Evolutionary conservation across 208 protist genomes (phyloP).

Genomic region (Endotrypanum monterogeii): DNA sequence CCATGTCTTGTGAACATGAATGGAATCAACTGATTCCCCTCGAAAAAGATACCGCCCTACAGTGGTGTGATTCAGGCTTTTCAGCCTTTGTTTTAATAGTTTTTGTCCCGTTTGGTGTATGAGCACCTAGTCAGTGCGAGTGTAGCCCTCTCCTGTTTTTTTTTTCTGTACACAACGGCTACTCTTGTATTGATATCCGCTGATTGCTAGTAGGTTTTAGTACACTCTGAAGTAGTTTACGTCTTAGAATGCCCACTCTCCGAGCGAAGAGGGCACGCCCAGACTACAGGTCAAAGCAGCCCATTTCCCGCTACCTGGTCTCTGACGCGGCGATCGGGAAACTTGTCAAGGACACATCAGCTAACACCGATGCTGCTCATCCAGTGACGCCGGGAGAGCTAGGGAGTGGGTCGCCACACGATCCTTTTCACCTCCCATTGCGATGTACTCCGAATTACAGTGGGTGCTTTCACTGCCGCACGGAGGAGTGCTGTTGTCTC

Average conservation of each 20-base stretch:
- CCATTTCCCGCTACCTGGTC: conserved; percentile 44
- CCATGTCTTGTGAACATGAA: not conserved
- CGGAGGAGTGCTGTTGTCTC: conserved; percentile 50
- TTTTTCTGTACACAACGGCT: too few relatives aligned
- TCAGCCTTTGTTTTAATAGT: conserved; percentile 29
- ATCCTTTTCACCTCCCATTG: conserved; percentile 61
- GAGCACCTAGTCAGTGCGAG: not conserved
- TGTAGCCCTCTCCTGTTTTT: not conserved
- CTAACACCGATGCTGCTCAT: conserved; percentile 16
- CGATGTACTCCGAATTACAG: conserved; percentile 49
- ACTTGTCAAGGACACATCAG: conserved; percentile 18
- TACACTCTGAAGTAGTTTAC: conserved; percentile 5
- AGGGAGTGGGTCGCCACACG: conserved; percentile 48
- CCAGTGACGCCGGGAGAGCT: conserved; percentile 25
- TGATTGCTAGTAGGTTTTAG: not conserved
- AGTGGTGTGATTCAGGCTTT: conserved; percentile 33
- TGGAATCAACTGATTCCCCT: not conserved
- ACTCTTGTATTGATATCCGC: too few relatives aligned
- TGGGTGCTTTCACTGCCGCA: conserved; percentile 68
- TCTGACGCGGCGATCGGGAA: conserved; percentile 32
- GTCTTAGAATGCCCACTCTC: conserved; percentile 17
- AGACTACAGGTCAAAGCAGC: conserved; percentile 4
- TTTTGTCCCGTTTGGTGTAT: conserved; percentile 2
- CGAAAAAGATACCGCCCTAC: not conserved
- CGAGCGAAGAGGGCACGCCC: conserved; percentile 23